Conservation (phyloP, 2,329 filamentous ascomycete genomes). For the Dactylellina drechsleri region DNA sequence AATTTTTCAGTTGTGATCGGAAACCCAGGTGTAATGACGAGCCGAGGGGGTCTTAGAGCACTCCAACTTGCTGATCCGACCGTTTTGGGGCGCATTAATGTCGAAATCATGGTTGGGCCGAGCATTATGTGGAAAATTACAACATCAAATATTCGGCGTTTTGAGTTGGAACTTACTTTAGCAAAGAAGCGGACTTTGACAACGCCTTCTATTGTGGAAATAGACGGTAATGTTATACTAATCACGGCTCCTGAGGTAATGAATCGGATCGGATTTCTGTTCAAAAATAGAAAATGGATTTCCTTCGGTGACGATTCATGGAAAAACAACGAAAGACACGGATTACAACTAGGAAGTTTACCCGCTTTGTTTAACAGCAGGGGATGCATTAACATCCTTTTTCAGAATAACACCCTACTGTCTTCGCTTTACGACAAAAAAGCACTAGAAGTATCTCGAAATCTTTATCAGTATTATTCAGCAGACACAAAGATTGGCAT, state of each 20-base stretch:
- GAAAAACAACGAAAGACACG: slow-evolving; percentile 59
- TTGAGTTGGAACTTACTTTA: slow-evolving; percentile 52
- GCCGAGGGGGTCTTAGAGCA: slow-evolving; percentile 66
- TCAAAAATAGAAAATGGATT: slow-evolving; percentile 8
- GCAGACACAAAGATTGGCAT: slow-evolving; percentile 65
- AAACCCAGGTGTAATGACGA: slow-evolving; percentile 67
- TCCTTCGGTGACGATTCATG: slow-evolving; percentile 1
- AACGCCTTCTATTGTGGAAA: not conserved
- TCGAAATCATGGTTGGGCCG: slow-evolving; percentile 59
- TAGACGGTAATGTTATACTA: slow-evolving; percentile 12
- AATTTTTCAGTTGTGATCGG: slow-evolving; percentile 66
- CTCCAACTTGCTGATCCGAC: slow-evolving; percentile 60
- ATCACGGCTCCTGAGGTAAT: not conserved
- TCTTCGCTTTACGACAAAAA: slow-evolving; percentile 60
- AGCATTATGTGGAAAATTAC: slow-evolving; percentile 60
- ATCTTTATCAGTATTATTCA: slow-evolving; percentile 69
- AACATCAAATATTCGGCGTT: slow-evolving; percentile 64
- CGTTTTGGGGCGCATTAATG: slow-evolving; percentile 64
- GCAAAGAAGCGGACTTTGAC: not conserved
- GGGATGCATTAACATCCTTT: slow-evolving; percentile 64
- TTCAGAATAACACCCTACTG: slow-evolving; percentile 48
- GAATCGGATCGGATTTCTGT: slow-evolving; percentile 1
- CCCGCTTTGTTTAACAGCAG: slow-evolving; percentile 67
- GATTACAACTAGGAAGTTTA: slow-evolving; percentile 67
- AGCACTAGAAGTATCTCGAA: slow-evolving; percentile 69